These are phyloP conservation scores for Rostrohypoxylon terebratum DNA, from an alignment of 495 filamentous ascomycete species.

Conservation along the genomic window DNA sequence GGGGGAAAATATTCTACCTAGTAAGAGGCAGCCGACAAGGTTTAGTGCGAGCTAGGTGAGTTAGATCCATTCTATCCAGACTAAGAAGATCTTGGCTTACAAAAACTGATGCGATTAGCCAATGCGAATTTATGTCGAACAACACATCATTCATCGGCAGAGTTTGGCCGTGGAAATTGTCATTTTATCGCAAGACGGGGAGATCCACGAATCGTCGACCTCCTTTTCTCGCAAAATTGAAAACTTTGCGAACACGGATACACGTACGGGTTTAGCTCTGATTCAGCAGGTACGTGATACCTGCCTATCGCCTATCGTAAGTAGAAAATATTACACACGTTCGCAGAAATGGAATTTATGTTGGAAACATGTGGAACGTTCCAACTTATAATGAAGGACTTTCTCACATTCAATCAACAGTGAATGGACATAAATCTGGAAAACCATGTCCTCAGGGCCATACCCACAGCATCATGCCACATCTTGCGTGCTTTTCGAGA, in stretches of 20 bases:
- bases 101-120: conserved; percentile 30
- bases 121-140: conserved; percentile 10
- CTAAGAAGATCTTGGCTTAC: conserved; percentile 26
- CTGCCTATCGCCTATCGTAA: background rate
- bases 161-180: conserved; percentile 19
- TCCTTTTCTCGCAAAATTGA: background rate
- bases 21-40: conserved; percentile 22
- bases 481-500: conserved; percentile 59
- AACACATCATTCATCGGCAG: conserved; percentile 16
- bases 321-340: background rate
- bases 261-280: background rate
- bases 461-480: background rate
- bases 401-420: conserved; percentile 17
- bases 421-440: background rate
- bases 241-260: background rate
- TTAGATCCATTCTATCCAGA: conserved; percentile 14
- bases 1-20: conserved; percentile 26
- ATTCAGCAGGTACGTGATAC: background rate
- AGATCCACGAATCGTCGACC: background rate
- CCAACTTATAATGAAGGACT: background rate
- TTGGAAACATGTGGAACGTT: background rate
- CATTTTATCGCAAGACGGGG: background rate
- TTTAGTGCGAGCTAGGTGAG: conserved; percentile 15
- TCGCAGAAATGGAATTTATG: background rate
- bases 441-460: conserved; percentile 17